phyloP scores from a whole-genome alignment of 2,329 filamentous ascomycete species.

The Rhinocladiella mackenziei region DNA sequence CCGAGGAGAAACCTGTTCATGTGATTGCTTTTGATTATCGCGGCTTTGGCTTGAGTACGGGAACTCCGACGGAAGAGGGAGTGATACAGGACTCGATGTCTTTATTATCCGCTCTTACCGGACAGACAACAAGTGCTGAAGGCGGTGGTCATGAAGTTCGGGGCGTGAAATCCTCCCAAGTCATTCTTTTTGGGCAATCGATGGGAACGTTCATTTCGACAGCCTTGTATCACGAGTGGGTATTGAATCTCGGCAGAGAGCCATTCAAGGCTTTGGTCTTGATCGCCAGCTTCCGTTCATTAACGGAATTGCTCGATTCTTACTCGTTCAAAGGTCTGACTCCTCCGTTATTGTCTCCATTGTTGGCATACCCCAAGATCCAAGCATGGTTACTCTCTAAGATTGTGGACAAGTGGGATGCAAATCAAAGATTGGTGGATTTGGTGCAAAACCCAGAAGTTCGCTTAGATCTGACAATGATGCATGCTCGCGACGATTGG shows the following conservation, averaged over 20 bases:
- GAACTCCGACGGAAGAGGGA: constrained; percentile 74
- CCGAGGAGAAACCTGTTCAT: constrained; percentile 60
- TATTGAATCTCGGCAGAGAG: constrained; percentile 52
- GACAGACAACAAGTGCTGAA: constrained; percentile 36
- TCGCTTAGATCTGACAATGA: constrained; percentile 61
- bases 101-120: constrained; percentile 61
- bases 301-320: constrained; percentile 67
- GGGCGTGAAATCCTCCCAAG: constrained; percentile 63
- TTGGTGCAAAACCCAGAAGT: constrained; percentile 51
- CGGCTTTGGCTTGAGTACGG: constrained; percentile 60
- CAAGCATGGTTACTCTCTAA: constrained; percentile 57
- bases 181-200: constrained; percentile 80
- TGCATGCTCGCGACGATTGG: constrained; percentile 76
- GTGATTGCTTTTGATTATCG: constrained; percentile 78
- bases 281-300: constrained; percentile 71
- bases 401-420: constrained; percentile 79
- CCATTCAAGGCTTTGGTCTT: constrained; percentile 78
- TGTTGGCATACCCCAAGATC: constrained; percentile 63
- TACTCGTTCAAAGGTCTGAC: constrained; percentile 77
- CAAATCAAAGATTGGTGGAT: constrained; percentile 60
- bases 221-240: constrained; percentile 51
- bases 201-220: constrained; percentile 80
- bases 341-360: constrained; percentile 69
- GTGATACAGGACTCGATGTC: constrained; percentile 74
- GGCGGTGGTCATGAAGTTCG: not conserved